These are phyloP conservation scores for Populus ilicifolia DNA, from an alignment of 345 rosid species.

Conservation along the genomic window DNA sequence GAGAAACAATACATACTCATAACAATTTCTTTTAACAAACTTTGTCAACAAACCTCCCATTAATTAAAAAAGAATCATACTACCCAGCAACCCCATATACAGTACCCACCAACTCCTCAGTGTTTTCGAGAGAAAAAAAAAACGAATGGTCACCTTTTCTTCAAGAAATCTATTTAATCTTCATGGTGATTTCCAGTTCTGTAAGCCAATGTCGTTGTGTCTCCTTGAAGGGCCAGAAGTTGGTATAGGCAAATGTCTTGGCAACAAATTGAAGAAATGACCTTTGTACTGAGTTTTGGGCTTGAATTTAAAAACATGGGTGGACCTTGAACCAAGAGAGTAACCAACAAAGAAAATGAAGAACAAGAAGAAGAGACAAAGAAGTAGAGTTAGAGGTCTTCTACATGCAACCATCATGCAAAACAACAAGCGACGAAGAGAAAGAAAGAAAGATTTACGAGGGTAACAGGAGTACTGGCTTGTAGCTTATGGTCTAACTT, in stretches of 20 bases:
- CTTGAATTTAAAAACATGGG: constrained; percentile 39
- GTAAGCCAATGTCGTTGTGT: constrained; percentile 78
- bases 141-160: constrained; percentile 20
- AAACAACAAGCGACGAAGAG: not conserved
- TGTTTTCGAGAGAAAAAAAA: not conserved
- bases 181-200: constrained; percentile 57
- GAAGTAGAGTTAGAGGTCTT: constrained; percentile 24
- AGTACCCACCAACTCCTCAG: constrained; percentile 11
- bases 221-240: constrained; percentile 89
- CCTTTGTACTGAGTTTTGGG: constrained; percentile 37
- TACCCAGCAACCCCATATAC: constrained; percentile 14
- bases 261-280: constrained; percentile 72
- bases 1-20: constrained; percentile 4
- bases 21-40: not conserved
- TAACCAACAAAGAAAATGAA: constrained; percentile 27
- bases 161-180: not conserved
- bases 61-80: constrained; percentile 1
- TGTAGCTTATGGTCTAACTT: not conserved
- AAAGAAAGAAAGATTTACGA: not conserved
- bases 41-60: constrained; percentile 2
- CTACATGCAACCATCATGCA: constrained; percentile 40
- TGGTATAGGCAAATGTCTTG: constrained; percentile 77
- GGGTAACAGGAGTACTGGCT: not conserved
- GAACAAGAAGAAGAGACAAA: constrained; percentile 12
- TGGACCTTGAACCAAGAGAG: constrained; percentile 48